Evolutionary conservation across 2,329 filamentous ascomycete species (phyloP).

Genomic region (Neofusicoccum parvum): DNA sequence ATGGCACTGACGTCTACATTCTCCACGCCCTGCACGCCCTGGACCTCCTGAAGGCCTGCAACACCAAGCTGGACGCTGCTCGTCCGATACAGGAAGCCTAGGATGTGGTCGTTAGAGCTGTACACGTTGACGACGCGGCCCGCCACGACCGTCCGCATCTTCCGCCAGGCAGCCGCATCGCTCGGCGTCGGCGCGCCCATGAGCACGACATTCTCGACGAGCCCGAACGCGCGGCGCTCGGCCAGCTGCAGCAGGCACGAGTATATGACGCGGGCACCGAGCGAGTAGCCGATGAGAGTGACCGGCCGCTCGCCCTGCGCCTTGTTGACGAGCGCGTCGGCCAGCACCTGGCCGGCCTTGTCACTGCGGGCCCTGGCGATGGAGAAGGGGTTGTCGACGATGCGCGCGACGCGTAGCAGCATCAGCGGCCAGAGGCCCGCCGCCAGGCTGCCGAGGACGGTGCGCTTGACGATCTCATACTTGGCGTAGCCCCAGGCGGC

Average conservation of each 20-base stretch:
- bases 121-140: slow-evolving; percentile 87
- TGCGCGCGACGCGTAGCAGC: slow-evolving; percentile 51
- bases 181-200: slow-evolving; percentile 81
- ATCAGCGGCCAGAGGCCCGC: slow-evolving; percentile 54
- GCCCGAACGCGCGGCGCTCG: slow-evolving; percentile 76
- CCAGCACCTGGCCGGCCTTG: slow-evolving; percentile 77
- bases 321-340: slow-evolving; percentile 79
- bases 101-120: slow-evolving; percentile 82
- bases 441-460: slow-evolving; percentile 49
- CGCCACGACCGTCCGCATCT: slow-evolving; percentile 75
- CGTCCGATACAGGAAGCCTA: slow-evolving; percentile 84
- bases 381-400: slow-evolving; percentile 80
- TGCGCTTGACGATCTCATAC: slow-evolving; percentile 70
- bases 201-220: slow-evolving; percentile 80
- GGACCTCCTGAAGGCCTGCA: slow-evolving; percentile 76
- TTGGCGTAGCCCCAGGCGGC: slow-evolving; percentile 80
- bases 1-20: slow-evolving; percentile 57
- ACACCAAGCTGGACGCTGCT: slow-evolving; percentile 81
- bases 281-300: slow-evolving; percentile 77
- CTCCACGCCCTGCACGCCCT: slow-evolving; percentile 66
- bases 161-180: slow-evolving; percentile 70
- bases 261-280: slow-evolving; percentile 81
- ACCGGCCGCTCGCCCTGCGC: slow-evolving; percentile 82
- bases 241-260: slow-evolving; percentile 77
- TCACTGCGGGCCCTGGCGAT: slow-evolving; percentile 75